phyloP scores from a whole-genome alignment of 208 protist genomes.

The Trypanosoma melophagium region DNA sequence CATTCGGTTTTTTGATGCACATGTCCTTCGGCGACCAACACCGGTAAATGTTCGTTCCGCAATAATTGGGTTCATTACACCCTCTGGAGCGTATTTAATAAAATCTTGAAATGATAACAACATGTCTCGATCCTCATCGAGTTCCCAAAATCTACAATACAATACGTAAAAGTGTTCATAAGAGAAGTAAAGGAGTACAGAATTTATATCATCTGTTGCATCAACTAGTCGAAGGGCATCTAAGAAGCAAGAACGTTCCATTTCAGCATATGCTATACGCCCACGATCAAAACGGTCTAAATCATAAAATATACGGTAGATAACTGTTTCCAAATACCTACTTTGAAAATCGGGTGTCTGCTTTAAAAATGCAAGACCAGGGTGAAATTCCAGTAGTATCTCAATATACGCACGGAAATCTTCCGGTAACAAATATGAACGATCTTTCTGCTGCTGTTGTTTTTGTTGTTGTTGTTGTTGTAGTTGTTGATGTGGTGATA shows the following conservation, averaged over 20 bases:
- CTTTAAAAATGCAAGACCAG: constrained; percentile 92
- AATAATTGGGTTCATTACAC: constrained; percentile 79
- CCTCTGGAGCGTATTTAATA: constrained; percentile 74
- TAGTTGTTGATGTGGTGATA: constrained; percentile 6
- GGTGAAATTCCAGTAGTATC: constrained; percentile 85
- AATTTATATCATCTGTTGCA: constrained; percentile 88
- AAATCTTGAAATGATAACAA: constrained; percentile 89
- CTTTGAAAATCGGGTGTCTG: constrained; percentile 93
- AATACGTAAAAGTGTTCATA: constrained; percentile 99
- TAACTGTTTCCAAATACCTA: constrained; percentile 94
- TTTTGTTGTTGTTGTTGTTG: constrained; percentile 13
- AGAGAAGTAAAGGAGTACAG: constrained; percentile 94
- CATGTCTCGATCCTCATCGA: constrained; percentile 95
- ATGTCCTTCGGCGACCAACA: constrained; percentile 45
- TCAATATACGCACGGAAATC: constrained; percentile 83
- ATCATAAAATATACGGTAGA: constrained; percentile 95
- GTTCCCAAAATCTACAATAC: constrained; percentile 99
- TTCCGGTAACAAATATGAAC: constrained; percentile 54
- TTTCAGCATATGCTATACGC: constrained; percentile 77
- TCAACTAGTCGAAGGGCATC: constrained; percentile 85
- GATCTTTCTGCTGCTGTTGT: constrained; percentile 16
- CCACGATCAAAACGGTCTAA: constrained; percentile 83
- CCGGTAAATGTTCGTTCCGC: constrained; percentile 81
- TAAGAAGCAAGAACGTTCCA: constrained; percentile 68
- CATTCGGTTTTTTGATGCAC: constrained; percentile 54